Evolutionary conservation across 495 filamentous ascomycete genomes (phyloP).

Genomic region (Neurospora sp.): DNA sequence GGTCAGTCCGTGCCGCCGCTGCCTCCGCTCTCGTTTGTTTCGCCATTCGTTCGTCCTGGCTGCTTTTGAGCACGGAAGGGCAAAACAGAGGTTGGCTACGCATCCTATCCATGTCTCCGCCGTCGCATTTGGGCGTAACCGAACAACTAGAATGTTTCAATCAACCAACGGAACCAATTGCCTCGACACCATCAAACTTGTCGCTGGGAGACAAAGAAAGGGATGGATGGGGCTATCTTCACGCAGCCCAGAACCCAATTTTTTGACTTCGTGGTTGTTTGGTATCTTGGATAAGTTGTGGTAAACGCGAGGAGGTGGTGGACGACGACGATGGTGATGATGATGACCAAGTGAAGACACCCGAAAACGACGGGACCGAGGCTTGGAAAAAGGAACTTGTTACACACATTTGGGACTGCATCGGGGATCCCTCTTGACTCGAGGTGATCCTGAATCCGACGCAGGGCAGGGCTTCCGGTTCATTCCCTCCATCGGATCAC

Average conservation of each 20-base stretch:
- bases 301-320: neutral
- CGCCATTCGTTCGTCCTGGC: neutral
- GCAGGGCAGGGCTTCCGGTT: neutral
- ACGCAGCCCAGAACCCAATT: neutral
- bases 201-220: neutral
- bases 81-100: neutral
- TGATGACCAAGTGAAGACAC: neutral
- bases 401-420: neutral
- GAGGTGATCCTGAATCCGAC: neutral
- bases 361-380: neutral
- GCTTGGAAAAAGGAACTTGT: neutral
- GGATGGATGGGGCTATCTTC: neutral
- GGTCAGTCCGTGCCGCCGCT: neutral
- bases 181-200: neutral
- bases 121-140: neutral
- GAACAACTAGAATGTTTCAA: neutral
- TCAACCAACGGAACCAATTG: neutral
- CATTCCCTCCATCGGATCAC: neutral
- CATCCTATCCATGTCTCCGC: neutral
- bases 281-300: neutral
- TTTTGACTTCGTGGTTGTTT: neutral
- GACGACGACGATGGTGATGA: neutral
- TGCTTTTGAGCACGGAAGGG: neutral
- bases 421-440: neutral
- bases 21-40: neutral